Evolutionary conservation across 345 rosid genomes (phyloP).

Genomic region (Ceriops tagal): DNA sequence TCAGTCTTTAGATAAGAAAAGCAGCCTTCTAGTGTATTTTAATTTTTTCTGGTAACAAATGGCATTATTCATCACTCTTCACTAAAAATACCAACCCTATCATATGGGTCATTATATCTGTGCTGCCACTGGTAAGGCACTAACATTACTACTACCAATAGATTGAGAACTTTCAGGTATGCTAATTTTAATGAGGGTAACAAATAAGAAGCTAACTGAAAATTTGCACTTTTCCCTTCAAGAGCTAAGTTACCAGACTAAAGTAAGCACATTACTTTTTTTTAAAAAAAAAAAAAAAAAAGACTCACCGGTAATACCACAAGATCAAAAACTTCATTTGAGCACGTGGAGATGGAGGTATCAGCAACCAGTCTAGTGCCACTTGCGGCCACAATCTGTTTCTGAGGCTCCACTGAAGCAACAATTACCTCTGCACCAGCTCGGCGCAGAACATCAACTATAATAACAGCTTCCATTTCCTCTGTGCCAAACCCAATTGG

Average conservation of each 20-base stretch:
- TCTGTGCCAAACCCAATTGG: conserved; percentile 90
- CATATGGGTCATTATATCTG: too few relatives aligned
- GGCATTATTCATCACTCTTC: too few relatives aligned
- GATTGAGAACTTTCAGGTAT: too few relatives aligned
- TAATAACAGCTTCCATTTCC: conserved; percentile 88
- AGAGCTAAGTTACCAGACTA: too few relatives aligned
- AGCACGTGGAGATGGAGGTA: conserved; percentile 57
- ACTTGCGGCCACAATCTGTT: conserved; percentile 70
- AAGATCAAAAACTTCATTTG: conserved; percentile 64
- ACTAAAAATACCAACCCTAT: too few relatives aligned
- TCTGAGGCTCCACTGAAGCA: conserved; percentile 86
- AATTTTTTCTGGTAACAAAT: too few relatives aligned
- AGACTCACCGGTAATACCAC: conserved; percentile 83
- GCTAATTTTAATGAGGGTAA: too few relatives aligned
- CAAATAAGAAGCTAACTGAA: too few relatives aligned
- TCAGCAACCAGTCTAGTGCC: conserved; percentile 79
- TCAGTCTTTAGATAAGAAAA: conserved; percentile 3
- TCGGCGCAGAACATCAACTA: conserved; percentile 69
- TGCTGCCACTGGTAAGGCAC: too few relatives aligned
- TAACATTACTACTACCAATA: too few relatives aligned
- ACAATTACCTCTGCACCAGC: conserved; percentile 87
- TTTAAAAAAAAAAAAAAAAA: background rate
- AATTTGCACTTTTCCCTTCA: too few relatives aligned
- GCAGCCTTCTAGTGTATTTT: too few relatives aligned
- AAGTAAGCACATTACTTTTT: background rate